Base-by-base conservation (phyloP, 345 rosid species). In the Eucalyptus lansdowneana region DNA sequence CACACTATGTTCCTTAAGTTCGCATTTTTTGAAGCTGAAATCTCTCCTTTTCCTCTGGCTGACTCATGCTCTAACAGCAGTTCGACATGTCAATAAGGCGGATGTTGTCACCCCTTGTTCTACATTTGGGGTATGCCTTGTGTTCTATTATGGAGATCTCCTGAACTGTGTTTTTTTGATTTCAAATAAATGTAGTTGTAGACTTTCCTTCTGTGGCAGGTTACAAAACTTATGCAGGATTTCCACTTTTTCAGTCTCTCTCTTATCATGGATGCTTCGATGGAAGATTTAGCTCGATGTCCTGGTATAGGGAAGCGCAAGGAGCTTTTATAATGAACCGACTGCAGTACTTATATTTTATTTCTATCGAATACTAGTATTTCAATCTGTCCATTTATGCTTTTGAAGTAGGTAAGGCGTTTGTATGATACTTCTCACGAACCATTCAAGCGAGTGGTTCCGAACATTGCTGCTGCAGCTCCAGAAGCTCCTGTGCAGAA, bases 251-350 rank as follows among this genome's bases (percentile, higher is more conserved):
- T 86, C 94, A 95, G 99, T 97, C 99, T 87, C 96, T 95, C 96
- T 34, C 94, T 93, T 94, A 91, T 96, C 86, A 96, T 97, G 90
- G 99, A 96, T 91, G 98, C 99, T 88, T 97, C 96, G 14, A 94
- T 95, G 99, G 99, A 96, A 92, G 99, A 97, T 92, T 92, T 96
- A 89, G 96, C 99, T 89, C 93, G 96, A 54, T 96, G 99, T 91
- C 99, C 99, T 14, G 99, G 96, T 90, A 95, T 96, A 29, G 98
- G 98, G 51, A 97, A 97, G 90, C 94, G 97, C 85, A 97, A 97
- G 99, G 98, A 96, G 86, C 37, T 80, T 29, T 87, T 62, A 22
- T 50, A 22, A 3, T 47, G 25, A 8, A 50, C 58, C 67, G 1
- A 2, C 81, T 31, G 54, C 54, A 1, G 87, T 4, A 1, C 40